A percentile compares a stretch with the other conserved stretches of the same genome.
Conservation (phyloP, 768 basidiomycete species). For the Calocybe cyanea region DNA sequence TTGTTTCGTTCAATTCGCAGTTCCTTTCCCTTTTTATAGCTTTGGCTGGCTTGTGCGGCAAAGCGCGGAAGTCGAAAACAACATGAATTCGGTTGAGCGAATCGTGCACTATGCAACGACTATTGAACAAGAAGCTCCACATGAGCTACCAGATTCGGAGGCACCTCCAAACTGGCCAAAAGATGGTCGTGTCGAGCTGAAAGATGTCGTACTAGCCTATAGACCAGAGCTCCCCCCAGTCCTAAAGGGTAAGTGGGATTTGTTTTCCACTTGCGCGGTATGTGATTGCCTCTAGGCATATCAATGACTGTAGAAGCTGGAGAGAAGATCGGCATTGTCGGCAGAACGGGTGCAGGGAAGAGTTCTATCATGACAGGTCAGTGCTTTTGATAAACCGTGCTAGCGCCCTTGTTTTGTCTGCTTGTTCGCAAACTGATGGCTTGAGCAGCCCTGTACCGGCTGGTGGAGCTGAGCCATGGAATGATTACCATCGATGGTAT, state of each 20-base stretch:
- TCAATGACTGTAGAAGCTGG: slow-evolving; percentile 65
- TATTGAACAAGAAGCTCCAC: slow-evolving; percentile 79
- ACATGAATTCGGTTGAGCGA: slow-evolving; percentile 91
- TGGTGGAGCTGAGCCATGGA: slow-evolving; percentile 78
- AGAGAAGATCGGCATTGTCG: slow-evolving; percentile 93
- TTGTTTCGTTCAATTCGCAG: neutral
- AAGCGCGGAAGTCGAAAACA: slow-evolving; percentile 84
- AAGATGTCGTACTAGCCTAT: slow-evolving; percentile 75
- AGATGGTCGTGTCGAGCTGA: slow-evolving; percentile 69
- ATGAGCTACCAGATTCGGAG: slow-evolving; percentile 56
- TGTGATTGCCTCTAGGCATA: slow-evolving; percentile 27
- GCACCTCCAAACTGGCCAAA: slow-evolving; percentile 71
- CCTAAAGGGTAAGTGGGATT: slow-evolving; percentile 51
- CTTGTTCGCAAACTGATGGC: neutral
- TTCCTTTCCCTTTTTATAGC: slow-evolving; percentile 24
- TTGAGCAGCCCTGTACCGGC: slow-evolving; percentile 66
- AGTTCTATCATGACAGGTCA: slow-evolving; percentile 81
- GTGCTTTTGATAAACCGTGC: slow-evolving; percentile 5
- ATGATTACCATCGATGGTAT: slow-evolving; percentile 76
- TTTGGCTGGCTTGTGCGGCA: slow-evolving; percentile 79
- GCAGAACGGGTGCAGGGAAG: slow-evolving; percentile 85
- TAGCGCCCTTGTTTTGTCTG: neutral
- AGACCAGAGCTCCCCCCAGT: slow-evolving; percentile 86
- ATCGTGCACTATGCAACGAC: slow-evolving; percentile 76
- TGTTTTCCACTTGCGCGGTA: neutral